These are phyloP conservation scores for Aegle marmelos DNA, from an alignment of 345 rosid species.

Conservation along the genomic window DNA sequence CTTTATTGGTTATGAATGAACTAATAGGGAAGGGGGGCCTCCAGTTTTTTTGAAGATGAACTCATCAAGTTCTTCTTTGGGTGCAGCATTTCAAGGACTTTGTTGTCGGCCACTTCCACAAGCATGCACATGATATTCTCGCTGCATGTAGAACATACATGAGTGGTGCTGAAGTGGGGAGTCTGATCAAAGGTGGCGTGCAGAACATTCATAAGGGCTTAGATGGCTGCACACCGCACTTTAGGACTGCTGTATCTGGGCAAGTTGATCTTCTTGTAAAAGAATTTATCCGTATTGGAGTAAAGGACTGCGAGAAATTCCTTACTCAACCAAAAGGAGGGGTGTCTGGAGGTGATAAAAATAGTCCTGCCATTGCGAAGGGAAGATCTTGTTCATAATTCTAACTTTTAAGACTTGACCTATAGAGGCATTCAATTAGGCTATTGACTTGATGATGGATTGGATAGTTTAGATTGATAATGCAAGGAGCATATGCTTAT, in stretches of 20 bases:
- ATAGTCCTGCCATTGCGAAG: slow-evolving; percentile 3
- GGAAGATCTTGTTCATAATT: neutral
- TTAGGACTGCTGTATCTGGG: slow-evolving; percentile 39
- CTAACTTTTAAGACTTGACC: slow-evolving; percentile 21
- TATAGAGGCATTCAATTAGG: slow-evolving; percentile 2
- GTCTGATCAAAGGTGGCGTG: slow-evolving; percentile 49
- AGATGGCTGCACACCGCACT: slow-evolving; percentile 36
- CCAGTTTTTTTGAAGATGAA: neutral
- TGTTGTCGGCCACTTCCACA: slow-evolving; percentile 67
- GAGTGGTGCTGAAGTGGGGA: slow-evolving; percentile 71
- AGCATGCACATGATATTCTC: slow-evolving; percentile 53
- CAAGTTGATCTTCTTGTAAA: slow-evolving; percentile 38
- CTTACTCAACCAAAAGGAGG: slow-evolving; percentile 12
- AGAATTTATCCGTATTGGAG: slow-evolving; percentile 54
- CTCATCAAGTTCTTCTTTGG: slow-evolving; percentile 13
- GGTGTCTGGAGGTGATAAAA: neutral
- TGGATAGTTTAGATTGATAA: slow-evolving; percentile 11
- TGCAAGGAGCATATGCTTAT: slow-evolving; percentile 1
- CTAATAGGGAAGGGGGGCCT: neutral
- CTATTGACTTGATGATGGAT: slow-evolving; percentile 8
- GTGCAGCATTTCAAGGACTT: slow-evolving; percentile 79
- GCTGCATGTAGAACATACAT: slow-evolving; percentile 70
- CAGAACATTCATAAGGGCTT: slow-evolving; percentile 47
- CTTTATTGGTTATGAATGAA: neutral
- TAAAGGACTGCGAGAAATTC: slow-evolving; percentile 37